Conservation (phyloP, 2,329 filamentous ascomycete genomes). For the Mycocentrospora acerina region DNA sequence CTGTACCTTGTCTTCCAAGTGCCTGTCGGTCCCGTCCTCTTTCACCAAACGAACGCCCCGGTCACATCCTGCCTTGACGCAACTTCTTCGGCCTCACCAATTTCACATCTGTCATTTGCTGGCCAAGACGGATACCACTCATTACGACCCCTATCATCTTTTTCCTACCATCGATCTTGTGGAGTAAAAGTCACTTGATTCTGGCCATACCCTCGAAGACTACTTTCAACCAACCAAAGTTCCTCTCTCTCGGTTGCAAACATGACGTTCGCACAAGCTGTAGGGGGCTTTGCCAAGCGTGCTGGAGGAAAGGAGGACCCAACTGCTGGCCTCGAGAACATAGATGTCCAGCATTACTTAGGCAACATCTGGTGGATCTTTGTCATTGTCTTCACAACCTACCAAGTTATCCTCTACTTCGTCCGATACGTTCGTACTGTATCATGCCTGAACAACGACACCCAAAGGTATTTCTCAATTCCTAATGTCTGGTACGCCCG, state of each 20-base stretch:
- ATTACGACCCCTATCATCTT: constrained; percentile 9
- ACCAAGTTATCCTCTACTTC: constrained; percentile 63
- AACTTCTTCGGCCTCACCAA: constrained; percentile 13
- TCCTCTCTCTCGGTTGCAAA: constrained; percentile 9
- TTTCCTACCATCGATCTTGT: constrained; percentile 12
- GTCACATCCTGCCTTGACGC: constrained; percentile 5
- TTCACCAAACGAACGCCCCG: neutral
- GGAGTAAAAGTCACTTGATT: constrained; percentile 11
- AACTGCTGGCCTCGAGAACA: constrained; percentile 32
- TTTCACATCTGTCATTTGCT: constrained; percentile 40
- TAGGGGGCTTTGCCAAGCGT: constrained; percentile 21
- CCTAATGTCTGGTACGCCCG: constrained; percentile 55
- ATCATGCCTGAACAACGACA: constrained; percentile 74
- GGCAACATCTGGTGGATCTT: constrained; percentile 60
- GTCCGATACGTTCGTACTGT: constrained; percentile 71
- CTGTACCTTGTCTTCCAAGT: no score
- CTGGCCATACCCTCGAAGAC: constrained; percentile 16
- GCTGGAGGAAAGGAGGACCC: constrained; percentile 29
- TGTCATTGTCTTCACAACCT: constrained; percentile 64
- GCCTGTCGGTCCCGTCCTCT: neutral
- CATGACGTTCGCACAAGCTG: constrained; percentile 27
- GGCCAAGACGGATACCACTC: constrained; percentile 41
- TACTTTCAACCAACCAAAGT: constrained; percentile 18
- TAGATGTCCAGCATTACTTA: constrained; percentile 40
- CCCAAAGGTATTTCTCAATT: constrained; percentile 74